Evolutionary conservation across 306 rosid species (phyloP), one percentile per base, ranked within the genome.

Genomic region (Sicyos baderoa): DNA sequence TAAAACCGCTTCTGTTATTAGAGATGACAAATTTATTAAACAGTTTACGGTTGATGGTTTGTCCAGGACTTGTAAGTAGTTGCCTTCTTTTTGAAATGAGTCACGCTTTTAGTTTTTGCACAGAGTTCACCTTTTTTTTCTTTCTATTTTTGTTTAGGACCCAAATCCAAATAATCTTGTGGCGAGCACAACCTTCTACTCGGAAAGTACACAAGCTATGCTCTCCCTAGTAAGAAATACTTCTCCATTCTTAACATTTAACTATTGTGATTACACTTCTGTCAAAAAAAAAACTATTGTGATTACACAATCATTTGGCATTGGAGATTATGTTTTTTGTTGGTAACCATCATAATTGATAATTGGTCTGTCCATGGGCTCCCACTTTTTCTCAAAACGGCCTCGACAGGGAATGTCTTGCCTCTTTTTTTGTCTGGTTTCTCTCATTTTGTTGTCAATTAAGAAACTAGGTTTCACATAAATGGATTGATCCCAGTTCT

Each of bases 121-220:
- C 44, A 69, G 71, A 59, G 63, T 77, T 4, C 35, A 72, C 59
- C 66, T 70, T 50, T 32, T 47, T 74, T 25, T 25, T 52, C 67
- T 73, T 73, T 56, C 62, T 50, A 56, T 79, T 65, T 78, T 82
- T 65, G 82, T 76, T 49, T 54, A 94, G 99, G 99, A 94, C 70
- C 99, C 99, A 47, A 94, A 94, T 83, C 97, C 99, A 54, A 94
- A 94, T 78, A 94, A 94, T 77, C 86, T 90, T 54, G 91, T 90
- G 32, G 96, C 86, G 35, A 90, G 99, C 75, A 86, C 96, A 47
- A 88, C 96, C 35, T 94, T 88, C 80, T 88, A 75, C 84, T 94
- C 99, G 57, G 99, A 94, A 76, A 86, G 86, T 74, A 94, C 96
- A 27, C 86, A 85, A 76, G 90, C 97, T 71, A 90, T 94, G 99